Percentiles rank a stretch among this genome's conserved stretches.
phyloP scores from a whole-genome alignment of 78 protist genomes.

The Protostelium mycophagum region DNA sequence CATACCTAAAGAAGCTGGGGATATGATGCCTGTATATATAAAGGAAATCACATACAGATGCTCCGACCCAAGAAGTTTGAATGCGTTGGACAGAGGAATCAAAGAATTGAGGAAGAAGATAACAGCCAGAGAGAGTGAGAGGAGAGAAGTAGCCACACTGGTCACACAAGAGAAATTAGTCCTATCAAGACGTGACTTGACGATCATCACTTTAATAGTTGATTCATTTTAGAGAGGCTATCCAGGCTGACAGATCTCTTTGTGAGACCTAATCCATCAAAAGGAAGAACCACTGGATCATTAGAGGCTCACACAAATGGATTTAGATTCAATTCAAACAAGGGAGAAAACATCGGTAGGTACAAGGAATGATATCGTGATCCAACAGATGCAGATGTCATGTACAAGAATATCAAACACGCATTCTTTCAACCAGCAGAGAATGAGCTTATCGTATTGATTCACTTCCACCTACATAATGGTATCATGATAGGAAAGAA shows the following conservation, averaged over 20 bases:
- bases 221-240: slow-evolving; percentile 11
- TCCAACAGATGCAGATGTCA: slow-evolving; percentile 63
- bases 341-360: slow-evolving; percentile 4
- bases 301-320: slow-evolving; percentile 92
- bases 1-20: slow-evolving; percentile 19
- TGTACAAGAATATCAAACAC: slow-evolving; percentile 82
- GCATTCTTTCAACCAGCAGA: slow-evolving; percentile 92
- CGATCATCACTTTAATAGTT: neutral
- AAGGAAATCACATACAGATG: slow-evolving; percentile 70
- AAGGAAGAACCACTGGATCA: slow-evolving; percentile 70
- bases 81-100: slow-evolving; percentile 33
- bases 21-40: slow-evolving; percentile 48
- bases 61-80: slow-evolving; percentile 23
- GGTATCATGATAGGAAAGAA: slow-evolving; percentile 91
- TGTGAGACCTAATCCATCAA: slow-evolving; percentile 64
- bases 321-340: slow-evolving; percentile 72
- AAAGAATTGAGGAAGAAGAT: slow-evolving; percentile 71
- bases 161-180: slow-evolving; percentile 72
- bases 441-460: slow-evolving; percentile 70
- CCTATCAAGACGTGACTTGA: slow-evolving; percentile 15
- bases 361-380: neutral
- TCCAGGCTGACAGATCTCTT: slow-evolving; percentile 60
- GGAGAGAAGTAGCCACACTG: slow-evolving; percentile 37
- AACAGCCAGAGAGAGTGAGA: slow-evolving; percentile 23
- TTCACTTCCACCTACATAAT: slow-evolving; percentile 89